phyloP scores from a whole-genome alignment of 140 eudicot genomes.

The Bidens hawaiensis region DNA sequence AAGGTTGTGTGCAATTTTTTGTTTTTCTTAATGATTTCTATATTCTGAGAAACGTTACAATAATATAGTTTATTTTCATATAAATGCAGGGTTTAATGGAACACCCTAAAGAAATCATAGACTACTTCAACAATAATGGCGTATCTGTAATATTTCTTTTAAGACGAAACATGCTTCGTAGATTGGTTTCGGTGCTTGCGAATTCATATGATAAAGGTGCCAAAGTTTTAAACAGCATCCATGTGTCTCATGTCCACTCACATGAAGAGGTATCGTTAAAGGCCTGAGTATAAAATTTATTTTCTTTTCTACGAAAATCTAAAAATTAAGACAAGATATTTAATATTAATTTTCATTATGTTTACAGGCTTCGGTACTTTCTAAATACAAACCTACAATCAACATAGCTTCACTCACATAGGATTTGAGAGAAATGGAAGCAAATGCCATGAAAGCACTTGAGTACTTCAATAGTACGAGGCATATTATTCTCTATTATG shows the following conservation, averaged over 20 bases:
- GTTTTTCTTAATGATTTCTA: neutral
- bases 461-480: conserved; percentile 60
- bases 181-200: conserved; percentile 84
- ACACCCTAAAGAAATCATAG: conserved; percentile 60
- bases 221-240: conserved; percentile 64
- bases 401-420: conserved; percentile 46
- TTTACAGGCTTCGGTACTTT: conserved; percentile 69
- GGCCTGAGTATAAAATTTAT: neutral
- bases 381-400: conserved; percentile 66
- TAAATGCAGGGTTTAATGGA: conserved; percentile 66
- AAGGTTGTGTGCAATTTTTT: neutral
- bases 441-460: conserved; percentile 51
- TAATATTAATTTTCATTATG: neutral
- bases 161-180: conserved; percentile 72
- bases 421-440: conserved; percentile 66
- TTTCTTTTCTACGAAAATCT: neutral
- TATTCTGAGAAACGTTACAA: neutral
- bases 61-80: conserved; percentile 1
- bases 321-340: neutral
- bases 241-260: conserved; percentile 86
- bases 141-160: conserved; percentile 69
- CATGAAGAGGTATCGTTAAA: conserved; percentile 55
- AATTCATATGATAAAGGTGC: conserved; percentile 77
- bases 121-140: conserved; percentile 63
- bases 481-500: conserved; percentile 69